A percentile compares a stretch with the other conserved stretches of the same genome.
Evolutionary conservation across 2,329 filamentous ascomycete species (phyloP).

Genomic region (Alternaria gaisen): DNA sequence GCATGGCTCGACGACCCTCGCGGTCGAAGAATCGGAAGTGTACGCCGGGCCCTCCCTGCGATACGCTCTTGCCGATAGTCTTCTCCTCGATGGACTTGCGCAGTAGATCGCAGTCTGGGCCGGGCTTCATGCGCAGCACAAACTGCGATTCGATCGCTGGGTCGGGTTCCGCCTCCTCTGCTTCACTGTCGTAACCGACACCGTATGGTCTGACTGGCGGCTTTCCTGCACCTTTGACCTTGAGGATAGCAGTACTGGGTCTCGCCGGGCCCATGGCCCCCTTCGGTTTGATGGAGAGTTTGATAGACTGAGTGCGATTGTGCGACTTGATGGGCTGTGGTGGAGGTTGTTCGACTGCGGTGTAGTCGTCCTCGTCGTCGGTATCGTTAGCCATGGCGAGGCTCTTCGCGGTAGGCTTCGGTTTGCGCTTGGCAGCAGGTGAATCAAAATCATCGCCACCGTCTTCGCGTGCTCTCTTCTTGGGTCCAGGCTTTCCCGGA

Average conservation of each 20-base stretch:
- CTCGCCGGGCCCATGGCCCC: constrained; percentile 23
- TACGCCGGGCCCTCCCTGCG: constrained; percentile 77
- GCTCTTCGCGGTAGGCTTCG: constrained; percentile 47
- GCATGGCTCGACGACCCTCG: constrained; percentile 75
- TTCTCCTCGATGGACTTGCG: constrained; percentile 77
- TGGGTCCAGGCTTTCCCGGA: constrained; percentile 37
- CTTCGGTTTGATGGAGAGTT: constrained; percentile 47
- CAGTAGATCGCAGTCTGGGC: constrained; percentile 85
- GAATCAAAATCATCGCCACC: constrained; percentile 42
- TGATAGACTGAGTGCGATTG: constrained; percentile 39
- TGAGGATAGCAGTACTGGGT: constrained; percentile 39
- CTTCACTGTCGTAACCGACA: constrained; percentile 95
- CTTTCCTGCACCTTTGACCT: constrained; percentile 47
- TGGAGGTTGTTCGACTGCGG: constrained; percentile 15
- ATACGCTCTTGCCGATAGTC: constrained; percentile 73
- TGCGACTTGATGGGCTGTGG: constrained; percentile 17
- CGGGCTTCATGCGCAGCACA: constrained; percentile 85
- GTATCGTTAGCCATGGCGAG: constrained; percentile 35
- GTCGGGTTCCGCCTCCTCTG: constrained; percentile 86
- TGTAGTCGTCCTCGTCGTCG: constrained; percentile 40
- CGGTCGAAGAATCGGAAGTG: constrained; percentile 79
- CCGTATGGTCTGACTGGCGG: constrained; percentile 68
- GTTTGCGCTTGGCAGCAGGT: constrained; percentile 45
- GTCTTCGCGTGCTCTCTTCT: constrained; percentile 51
- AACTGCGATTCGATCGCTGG: constrained; percentile 91